Base-by-base conservation (phyloP, 345 rosid genomes). In the Mallotus nudiflorus region DNA sequence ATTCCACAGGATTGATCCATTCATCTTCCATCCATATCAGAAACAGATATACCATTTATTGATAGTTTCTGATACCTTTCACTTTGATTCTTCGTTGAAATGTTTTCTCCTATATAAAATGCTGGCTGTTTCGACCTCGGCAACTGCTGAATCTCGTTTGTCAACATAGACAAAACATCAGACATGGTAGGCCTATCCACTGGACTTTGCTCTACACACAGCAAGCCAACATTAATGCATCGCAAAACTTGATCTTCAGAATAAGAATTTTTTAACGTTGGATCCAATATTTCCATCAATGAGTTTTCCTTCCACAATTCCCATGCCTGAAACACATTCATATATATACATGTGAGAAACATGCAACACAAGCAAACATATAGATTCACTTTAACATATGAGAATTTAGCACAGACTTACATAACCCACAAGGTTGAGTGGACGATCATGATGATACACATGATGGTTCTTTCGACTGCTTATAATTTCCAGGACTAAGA, bases 251-350 rank as follows among this genome's bases (percentile, higher is more conserved):
- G 65, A 0, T 63, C 49, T 19, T 61, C 13, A 9, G 24, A 13
- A 22, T 37, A 37, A 1, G 57, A 35, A 22, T 44, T 40, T 1
- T 48, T 54, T 22, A 74, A 9, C 4, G 40, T 19, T 3, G 69
- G 69, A 9, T 60, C 67, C 15, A 68, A 2, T 27, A 75, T 37
- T n/a, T 75, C 53, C 19, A 70, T 6, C 8, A 37, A 31, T 7
- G 6, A 22, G 29, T 56, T 67, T 22, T 37, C 72, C 50, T 65
- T 50, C 79, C 74, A 75, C 42, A 40, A 37, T 37, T 70, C 57
- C 79, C 72, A 66, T 24, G 71, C 79, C 75, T 76, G n/a, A 48
- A 5, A 33, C 35, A 63, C 49, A 46, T 39, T 15, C 44, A 2
- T 25, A 27, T 20, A 19, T 40, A 48, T 15, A 48, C 6, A 62